A percentile compares a stretch with the other conserved stretches of the same genome.
Evolutionary conservation across 2,329 filamentous ascomycete species (phyloP).

Genomic region (Diaporthe australafricana): DNA sequence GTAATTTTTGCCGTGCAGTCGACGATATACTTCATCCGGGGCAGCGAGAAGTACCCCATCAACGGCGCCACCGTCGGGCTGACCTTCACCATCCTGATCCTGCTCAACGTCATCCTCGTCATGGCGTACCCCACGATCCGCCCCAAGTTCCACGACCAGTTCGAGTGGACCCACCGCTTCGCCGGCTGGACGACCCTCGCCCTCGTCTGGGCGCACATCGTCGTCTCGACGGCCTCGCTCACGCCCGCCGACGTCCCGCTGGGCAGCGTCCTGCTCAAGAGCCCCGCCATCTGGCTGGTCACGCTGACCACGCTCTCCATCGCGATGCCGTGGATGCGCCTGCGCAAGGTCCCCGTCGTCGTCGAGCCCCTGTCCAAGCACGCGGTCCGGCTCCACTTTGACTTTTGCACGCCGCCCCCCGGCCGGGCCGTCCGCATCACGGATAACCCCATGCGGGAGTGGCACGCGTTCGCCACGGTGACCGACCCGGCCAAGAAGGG

Average conservation of each 20-base stretch:
- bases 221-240: conserved; percentile 44
- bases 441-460: conserved; percentile 66
- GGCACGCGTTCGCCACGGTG: conserved; percentile 73
- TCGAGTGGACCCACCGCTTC: conserved; percentile 79
- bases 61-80: conserved; percentile 55
- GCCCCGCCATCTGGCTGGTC: conserved; percentile 66
- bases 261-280: conserved; percentile 49
- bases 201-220: conserved; percentile 46
- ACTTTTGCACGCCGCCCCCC: conserved; percentile 59
- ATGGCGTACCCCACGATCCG: conserved; percentile 75
- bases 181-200: conserved; percentile 75
- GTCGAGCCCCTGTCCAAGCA: conserved; percentile 71
- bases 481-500: conserved; percentile 52
- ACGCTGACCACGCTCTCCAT: conserved; percentile 65
- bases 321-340: conserved; percentile 71
- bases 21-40: conserved; percentile 47
- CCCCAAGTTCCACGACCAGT: conserved; percentile 72
- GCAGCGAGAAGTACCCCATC: conserved; percentile 42
- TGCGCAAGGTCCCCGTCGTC: conserved; percentile 67
- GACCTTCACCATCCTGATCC: conserved; percentile 65
- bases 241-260: conserved; percentile 35
- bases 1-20: conserved; percentile 55
- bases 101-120: conserved; percentile 70
- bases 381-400: conserved; percentile 70
- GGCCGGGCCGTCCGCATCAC: conserved; percentile 64